Conservation (phyloP, 2,329 filamentous ascomycete genomes). For the Xylariomycetidae sp. region DNA sequence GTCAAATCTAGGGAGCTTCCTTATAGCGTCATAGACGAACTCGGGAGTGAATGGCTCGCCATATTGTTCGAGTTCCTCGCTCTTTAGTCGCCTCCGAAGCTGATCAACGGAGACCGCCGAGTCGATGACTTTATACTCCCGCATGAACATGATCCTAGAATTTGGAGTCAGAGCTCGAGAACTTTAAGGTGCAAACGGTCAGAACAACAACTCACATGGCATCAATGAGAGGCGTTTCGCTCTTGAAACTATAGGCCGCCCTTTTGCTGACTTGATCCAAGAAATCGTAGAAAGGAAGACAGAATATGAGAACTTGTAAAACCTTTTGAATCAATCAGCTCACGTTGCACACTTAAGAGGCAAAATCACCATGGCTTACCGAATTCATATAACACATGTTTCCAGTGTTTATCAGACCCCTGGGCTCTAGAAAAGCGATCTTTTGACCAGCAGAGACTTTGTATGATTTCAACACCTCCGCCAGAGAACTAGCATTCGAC, state of each 20-base stretch:
- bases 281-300: constrained; percentile 90
- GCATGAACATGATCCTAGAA: constrained; percentile 88
- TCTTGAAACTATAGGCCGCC: constrained; percentile 88
- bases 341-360: constrained; percentile 27
- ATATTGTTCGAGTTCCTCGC: constrained; percentile 80
- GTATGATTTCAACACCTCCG: constrained; percentile 71
- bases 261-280: constrained; percentile 80
- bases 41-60: constrained; percentile 90
- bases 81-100: constrained; percentile 69
- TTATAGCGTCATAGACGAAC: constrained; percentile 92
- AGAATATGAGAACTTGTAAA: constrained; percentile 92
- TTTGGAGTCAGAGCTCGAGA: not conserved
- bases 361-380: constrained; percentile 62
- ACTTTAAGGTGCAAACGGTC: not conserved
- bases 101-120: constrained; percentile 71
- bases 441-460: constrained; percentile 61
- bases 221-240: constrained; percentile 87
- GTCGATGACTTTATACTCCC: constrained; percentile 82
- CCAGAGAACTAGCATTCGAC: constrained; percentile 32
- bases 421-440: constrained; percentile 81
- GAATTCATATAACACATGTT: constrained; percentile 99
- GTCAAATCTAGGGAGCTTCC: constrained; percentile 78
- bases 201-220: constrained; percentile 65
- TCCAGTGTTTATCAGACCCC: constrained; percentile 91
- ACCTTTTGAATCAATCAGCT: constrained; percentile 56